Evolutionary conservation across 148 eudicot genomes (phyloP).

Genomic region (Diospyros lotus): DNA sequence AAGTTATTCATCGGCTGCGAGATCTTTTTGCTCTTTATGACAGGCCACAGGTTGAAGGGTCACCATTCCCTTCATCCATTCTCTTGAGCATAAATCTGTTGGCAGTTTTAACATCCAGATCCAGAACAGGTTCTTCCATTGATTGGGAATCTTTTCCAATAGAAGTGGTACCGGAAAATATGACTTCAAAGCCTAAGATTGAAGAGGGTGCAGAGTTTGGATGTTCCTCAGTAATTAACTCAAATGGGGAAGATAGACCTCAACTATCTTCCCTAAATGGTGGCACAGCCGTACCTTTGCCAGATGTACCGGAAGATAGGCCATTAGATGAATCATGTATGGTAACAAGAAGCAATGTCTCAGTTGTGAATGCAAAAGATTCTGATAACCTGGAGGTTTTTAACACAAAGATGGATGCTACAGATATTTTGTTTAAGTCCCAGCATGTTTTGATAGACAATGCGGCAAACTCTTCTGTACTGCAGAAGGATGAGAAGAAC

Average conservation of each 20-base stretch:
- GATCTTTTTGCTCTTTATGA: constrained; percentile 97
- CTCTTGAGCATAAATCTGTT: constrained; percentile 72
- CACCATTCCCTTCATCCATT: constrained; percentile 93
- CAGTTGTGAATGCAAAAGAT: constrained; percentile 13
- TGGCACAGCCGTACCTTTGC: constrained; percentile 22
- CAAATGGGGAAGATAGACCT: constrained; percentile 19
- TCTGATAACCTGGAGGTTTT: constrained; percentile 25
- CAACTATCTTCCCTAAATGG: constrained; percentile 20
- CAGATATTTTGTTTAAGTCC: constrained; percentile 23
- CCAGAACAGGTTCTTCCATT: constrained; percentile 48
- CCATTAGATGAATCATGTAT: constrained; percentile 27
- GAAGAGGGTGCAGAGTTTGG: constrained; percentile 26
- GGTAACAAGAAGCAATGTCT: constrained; percentile 10
- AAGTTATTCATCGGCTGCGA: constrained; percentile 80
- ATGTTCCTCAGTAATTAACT: constrained; percentile 15
- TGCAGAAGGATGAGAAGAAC: constrained; percentile 49
- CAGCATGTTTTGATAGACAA: constrained; percentile 17
- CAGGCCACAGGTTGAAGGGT: constrained; percentile 92
- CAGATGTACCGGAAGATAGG: constrained; percentile 38
- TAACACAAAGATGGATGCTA: constrained; percentile 12
- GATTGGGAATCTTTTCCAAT: constrained; percentile 60
- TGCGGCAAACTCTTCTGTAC: constrained; percentile 24
- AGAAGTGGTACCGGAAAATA: constrained; percentile 19
- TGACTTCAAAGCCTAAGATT: constrained; percentile 14
- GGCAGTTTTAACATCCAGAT: constrained; percentile 77